phyloP scores from a whole-genome alignment of 208 protist genomes.

The Angomonas deanei region DNA sequence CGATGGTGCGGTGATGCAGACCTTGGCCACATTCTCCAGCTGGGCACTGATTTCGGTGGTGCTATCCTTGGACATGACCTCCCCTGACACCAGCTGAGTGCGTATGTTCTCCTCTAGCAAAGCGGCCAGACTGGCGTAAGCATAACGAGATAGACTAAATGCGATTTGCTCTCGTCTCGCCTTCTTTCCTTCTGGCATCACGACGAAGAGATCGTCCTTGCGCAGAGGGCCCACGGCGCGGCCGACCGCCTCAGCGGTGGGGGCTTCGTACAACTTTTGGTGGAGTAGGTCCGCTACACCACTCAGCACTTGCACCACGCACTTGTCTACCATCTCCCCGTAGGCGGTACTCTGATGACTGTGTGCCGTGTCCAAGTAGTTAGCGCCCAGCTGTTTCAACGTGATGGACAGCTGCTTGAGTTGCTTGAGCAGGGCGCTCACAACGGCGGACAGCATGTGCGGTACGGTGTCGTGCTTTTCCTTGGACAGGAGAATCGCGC shows the following conservation, averaged over 20 bases:
- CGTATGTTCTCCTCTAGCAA: constrained; percentile 15
- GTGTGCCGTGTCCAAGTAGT: constrained; percentile 53
- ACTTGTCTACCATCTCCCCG: constrained; percentile 30
- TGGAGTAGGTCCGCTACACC: not conserved
- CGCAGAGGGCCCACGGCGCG: not conserved
- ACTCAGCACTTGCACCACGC: constrained; percentile 20
- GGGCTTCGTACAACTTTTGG: not conserved
- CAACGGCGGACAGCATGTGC: constrained; percentile 11
- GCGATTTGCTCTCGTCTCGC: constrained; percentile 9
- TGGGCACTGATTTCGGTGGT: constrained; percentile 9
- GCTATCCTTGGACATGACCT: constrained; percentile 12
- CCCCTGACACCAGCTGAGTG: constrained; percentile 17
- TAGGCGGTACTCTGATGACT: constrained; percentile 31
- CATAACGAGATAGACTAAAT: constrained; percentile 24
- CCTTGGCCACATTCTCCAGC: constrained; percentile 17
- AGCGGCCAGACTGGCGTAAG: constrained; percentile 14
- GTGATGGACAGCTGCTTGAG: constrained; percentile 49
- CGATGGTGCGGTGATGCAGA: constrained; percentile 40
- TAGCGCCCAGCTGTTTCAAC: constrained; percentile 54
- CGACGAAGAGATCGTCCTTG: not conserved
- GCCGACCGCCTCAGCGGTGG: constrained; percentile 2
- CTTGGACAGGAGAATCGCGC: constrained; percentile 1
- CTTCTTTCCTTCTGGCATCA: constrained; percentile 5
- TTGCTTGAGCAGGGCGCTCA: constrained; percentile 30
- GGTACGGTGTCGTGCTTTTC: constrained; percentile 10